Evolutionary conservation across 345 rosid species (phyloP).

Genomic region (Camelina sativa): DNA sequence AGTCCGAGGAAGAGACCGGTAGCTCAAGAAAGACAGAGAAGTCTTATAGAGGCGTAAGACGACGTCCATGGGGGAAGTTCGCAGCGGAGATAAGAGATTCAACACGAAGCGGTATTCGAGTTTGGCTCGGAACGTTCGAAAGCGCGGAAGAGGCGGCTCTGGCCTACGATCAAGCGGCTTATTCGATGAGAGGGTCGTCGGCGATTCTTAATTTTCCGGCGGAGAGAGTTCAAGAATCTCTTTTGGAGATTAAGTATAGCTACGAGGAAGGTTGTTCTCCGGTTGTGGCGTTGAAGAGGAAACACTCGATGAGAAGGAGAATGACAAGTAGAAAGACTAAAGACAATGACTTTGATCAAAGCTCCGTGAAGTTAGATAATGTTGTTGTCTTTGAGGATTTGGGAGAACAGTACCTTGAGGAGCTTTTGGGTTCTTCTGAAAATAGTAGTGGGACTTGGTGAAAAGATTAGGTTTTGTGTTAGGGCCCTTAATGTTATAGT

Average conservation of each 20-base stretch:
- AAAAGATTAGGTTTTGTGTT: constrained; percentile 29
- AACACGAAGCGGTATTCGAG: constrained; percentile 61
- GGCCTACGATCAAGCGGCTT: constrained; percentile 80
- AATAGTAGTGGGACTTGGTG: constrained; percentile 44
- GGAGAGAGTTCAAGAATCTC: constrained; percentile 72
- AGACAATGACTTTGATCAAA: constrained; percentile 41
- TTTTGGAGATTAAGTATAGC: constrained; percentile 57
- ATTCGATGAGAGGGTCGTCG: constrained; percentile 62
- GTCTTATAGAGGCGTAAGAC: constrained; percentile 69
- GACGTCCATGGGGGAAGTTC: constrained; percentile 85
- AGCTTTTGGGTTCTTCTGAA: constrained; percentile 55
- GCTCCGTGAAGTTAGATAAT: constrained; percentile 50
- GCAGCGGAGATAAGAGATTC: constrained; percentile 86
- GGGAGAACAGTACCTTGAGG: constrained; percentile 76
- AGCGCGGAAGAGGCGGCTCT: constrained; percentile 80
- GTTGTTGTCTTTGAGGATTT: constrained; percentile 78
- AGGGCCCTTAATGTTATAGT: constrained; percentile 25
- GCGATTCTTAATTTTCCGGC: constrained; percentile 70
- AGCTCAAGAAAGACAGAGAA: constrained; percentile 51
- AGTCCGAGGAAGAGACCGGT: neutral
- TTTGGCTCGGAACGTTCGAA: constrained; percentile 79
- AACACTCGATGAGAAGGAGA: constrained; percentile 75
- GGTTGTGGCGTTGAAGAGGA: constrained; percentile 83
- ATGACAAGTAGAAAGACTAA: constrained; percentile 47
- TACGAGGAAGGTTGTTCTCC: constrained; percentile 77